Conservation (phyloP, 1,139 yeast species). For the Yamadazyma diddensiae region DNA sequence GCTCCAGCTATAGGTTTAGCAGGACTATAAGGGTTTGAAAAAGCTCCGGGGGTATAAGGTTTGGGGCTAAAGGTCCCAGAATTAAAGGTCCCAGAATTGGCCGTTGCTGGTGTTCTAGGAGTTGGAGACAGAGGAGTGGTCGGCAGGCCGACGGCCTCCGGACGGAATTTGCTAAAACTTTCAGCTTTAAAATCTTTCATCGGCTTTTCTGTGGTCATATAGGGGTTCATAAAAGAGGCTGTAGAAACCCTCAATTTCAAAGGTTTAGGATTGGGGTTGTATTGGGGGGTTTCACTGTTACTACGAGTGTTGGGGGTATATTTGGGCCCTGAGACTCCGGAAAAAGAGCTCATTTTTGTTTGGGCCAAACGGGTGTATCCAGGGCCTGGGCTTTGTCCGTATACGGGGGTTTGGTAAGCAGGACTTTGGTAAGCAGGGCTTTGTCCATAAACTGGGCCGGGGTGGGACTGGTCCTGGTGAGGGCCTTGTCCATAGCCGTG, state of each 20-base stretch:
- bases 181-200: slow-evolving; percentile 10
- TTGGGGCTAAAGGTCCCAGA: background rate
- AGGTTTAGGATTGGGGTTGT: background rate
- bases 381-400: too few relatives aligned
- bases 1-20: too few relatives aligned
- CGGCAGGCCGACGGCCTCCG: too few relatives aligned
- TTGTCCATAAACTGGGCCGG: too few relatives aligned
- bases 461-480: too few relatives aligned
- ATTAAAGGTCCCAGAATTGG: slow-evolving; percentile 1
- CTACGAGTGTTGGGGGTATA: background rate
- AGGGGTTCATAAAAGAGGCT: slow-evolving; percentile 9
- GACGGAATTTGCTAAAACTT: slow-evolving; percentile 8
- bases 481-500: too few relatives aligned
- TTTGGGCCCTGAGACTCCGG: background rate
- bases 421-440: too few relatives aligned
- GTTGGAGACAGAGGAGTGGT: background rate
- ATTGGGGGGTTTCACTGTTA: background rate
- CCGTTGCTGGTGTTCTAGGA: slow-evolving; percentile 5
- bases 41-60: slow-evolving; percentile 1
- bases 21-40: background rate
- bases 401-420: too few relatives aligned
- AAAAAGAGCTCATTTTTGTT: slow-evolving; percentile 1
- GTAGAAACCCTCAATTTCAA: background rate
- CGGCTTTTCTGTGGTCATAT: slow-evolving; percentile 3
- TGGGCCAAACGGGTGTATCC: too few relatives aligned